Evolutionary conservation across 2,329 filamentous ascomycete genomes (phyloP), one percentile per base, ranked within the genome.

Genomic region (Ophiostoma piceae): DNA sequence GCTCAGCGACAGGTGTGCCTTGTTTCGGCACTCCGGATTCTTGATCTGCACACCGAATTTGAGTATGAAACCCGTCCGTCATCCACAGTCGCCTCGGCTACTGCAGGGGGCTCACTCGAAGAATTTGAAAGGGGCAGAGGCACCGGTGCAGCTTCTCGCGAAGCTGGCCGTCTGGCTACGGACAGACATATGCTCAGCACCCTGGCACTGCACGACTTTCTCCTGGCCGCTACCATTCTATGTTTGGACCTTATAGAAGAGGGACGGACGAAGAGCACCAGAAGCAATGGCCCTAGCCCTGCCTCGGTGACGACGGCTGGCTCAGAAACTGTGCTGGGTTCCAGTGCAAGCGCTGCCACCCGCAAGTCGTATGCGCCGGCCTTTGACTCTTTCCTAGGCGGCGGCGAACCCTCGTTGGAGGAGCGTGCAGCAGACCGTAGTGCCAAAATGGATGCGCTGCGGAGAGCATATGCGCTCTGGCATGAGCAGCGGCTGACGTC

Each of bases 151-250:
- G 22, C 57, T 16, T 47, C 7, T 22, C 39, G 67, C 19, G n/a
- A 37, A 0, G 85, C 85, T 0, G 84, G 84, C 3, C 79, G 85
- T n/a, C 76, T 90, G 14, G 79, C 80, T 69, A 78, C 80, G 19
- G 81, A 85, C 62, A 80, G 81, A 1, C 87, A 85, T 82, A 86
- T 88, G 73, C 75, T 88, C 16, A 83, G 82, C 6, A 84, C 84
- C 0, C 77, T 89, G 3, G 82, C 84, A 2, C 81, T 85, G 66
- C 85, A 88, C 66, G 87, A 90, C 74, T 89, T 87, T 68, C 77
- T 90, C 67, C 80, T 89, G 3, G 86, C 87, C 0, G 83, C 84
- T 66, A 87, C 87, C 81, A 81, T 89, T 16, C 73, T 90, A 3
- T 88, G 85, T 72, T 77, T 89, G 22, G 77, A 83, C 51, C 74